phyloP scores from a whole-genome alignment of 257 asterid genomes.

The Solanum pimpinellifolium region DNA sequence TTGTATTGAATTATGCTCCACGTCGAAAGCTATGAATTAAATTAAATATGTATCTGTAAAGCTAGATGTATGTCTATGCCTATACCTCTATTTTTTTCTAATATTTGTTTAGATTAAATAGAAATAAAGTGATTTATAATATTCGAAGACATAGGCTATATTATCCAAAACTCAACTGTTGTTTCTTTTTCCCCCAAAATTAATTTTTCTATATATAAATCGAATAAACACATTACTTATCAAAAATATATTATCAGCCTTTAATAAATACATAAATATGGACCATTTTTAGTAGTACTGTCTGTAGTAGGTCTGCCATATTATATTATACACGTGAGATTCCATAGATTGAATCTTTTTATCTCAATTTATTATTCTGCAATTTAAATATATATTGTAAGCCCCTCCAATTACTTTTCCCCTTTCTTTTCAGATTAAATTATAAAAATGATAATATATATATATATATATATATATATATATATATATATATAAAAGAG shows the following conservation, averaged over 20 bases:
- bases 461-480: no score
- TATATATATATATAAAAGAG: not conserved
- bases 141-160: not conserved
- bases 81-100: fast-evolving
- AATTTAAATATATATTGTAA: not conserved
- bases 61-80: not conserved
- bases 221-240: not conserved
- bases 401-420: not conserved
- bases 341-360: not conserved
- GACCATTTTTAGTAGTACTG: not conserved
- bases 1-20: not conserved
- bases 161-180: not conserved
- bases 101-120: no score
- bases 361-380: not conserved
- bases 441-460: not conserved
- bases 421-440: not conserved
- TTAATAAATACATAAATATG: not conserved
- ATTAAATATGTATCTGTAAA: not conserved
- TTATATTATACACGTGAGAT: not conserved
- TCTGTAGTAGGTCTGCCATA: not conserved
- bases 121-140: not conserved
- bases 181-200: not conserved
- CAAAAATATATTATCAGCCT: not conserved
- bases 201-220: not conserved
- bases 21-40: fast-evolving